These are phyloP conservation scores for Phytophthora tubulina DNA, from an alignment of 352 stramenopile genomes.

Conservation along the genomic window DNA sequence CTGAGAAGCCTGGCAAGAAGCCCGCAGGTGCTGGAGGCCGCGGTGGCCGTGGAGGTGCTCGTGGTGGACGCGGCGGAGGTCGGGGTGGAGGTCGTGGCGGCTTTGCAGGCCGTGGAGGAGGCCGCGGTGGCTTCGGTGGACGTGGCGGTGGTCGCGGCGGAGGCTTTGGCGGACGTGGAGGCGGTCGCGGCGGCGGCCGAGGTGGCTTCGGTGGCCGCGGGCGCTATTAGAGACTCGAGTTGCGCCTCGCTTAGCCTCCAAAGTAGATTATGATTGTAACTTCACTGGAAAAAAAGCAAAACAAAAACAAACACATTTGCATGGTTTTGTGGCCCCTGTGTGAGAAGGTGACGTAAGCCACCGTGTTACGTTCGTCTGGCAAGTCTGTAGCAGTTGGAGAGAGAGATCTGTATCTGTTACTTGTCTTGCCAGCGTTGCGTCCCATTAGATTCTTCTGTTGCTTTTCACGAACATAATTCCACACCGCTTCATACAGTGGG, in stretches of 20 bases:
- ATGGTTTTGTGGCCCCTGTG: slow-evolving; percentile 1
- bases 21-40: slow-evolving; percentile 52
- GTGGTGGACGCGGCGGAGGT: slow-evolving; percentile 45
- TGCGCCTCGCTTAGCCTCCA: slow-evolving; percentile 39
- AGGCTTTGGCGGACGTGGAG: slow-evolving; percentile 54
- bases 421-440: too few species aligned
- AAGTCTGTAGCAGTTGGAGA: not conserved
- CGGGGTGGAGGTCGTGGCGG: slow-evolving; percentile 41
- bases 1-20: slow-evolving; percentile 88
- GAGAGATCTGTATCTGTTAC: too few species aligned
- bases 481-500: too few species aligned
- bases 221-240: slow-evolving; percentile 37
- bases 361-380: not conserved
- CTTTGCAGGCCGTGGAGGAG: slow-evolving; percentile 53
- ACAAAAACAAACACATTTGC: slow-evolving; percentile 25
- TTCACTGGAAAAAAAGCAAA: slow-evolving; percentile 41
- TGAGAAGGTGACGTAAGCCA: not conserved
- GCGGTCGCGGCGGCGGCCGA: slow-evolving; percentile 39
- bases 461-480: too few species aligned
- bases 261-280: slow-evolving; percentile 60
- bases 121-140: slow-evolving; percentile 58
- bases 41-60: slow-evolving; percentile 55
- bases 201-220: slow-evolving; percentile 38
- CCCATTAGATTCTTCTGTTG: too few species aligned
- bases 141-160: slow-evolving; percentile 46